Conservation (phyloP, 768 basidiomycete species). For the Russula brevipes region DNA sequence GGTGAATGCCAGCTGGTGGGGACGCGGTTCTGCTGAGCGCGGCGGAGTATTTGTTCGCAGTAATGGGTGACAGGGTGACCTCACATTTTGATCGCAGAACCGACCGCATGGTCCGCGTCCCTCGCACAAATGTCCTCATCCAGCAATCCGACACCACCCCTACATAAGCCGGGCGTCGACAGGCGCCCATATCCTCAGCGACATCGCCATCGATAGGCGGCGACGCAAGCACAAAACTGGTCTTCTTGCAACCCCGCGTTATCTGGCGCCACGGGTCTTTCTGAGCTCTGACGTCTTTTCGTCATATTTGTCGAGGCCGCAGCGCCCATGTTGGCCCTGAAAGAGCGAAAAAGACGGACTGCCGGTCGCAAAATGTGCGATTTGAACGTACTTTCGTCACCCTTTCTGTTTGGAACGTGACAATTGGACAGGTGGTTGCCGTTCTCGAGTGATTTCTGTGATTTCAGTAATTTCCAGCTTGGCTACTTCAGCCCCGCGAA, state of each 20-base stretch:
- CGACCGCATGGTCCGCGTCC: conserved; percentile 2
- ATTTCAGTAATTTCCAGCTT: background rate
- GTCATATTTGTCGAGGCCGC: background rate
- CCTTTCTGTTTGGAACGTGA: background rate
- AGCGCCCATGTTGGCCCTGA: background rate
- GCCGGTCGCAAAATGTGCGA: conserved; percentile 6
- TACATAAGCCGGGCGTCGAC: background rate
- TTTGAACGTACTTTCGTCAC: conserved; percentile 5
- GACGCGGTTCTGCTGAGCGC: no score
- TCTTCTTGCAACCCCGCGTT: no score
- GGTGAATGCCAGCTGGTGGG: no score
- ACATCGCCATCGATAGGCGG: no score
- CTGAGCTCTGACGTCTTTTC: no score
- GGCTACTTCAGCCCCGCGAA: no score
- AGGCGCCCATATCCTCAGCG: background rate
- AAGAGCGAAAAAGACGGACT: conserved; percentile 12
- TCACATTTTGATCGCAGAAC: background rate
- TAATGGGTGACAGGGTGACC: no score
- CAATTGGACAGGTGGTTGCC: background rate
- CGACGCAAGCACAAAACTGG: no score
- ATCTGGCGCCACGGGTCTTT: no score
- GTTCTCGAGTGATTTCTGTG: background rate
- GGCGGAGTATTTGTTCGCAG: no score
- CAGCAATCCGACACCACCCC: background rate
- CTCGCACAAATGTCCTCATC: conserved; percentile 3